Conservation (phyloP, 805 yeast genomes). For the Helenozyma baotianmanensis region DNA sequence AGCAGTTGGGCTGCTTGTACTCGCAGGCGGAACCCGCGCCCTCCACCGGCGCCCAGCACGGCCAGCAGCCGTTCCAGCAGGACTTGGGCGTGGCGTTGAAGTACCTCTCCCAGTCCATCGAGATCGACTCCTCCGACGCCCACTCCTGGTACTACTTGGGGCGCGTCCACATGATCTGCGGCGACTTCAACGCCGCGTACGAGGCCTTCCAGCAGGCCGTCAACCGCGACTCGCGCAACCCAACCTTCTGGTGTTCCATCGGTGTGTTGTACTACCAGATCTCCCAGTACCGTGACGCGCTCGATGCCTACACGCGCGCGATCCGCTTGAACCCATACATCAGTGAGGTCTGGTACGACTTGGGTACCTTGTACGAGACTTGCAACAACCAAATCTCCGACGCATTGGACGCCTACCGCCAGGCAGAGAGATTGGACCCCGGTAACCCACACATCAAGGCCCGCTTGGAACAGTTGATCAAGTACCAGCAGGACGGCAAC, state of each 20-base stretch:
- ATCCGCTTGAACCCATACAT: constrained; percentile 93
- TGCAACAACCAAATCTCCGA: constrained; percentile 94
- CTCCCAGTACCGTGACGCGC: constrained; percentile 91
- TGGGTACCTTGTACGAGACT: constrained; percentile 94
- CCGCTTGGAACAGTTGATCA: constrained; percentile 78
- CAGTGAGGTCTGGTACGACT: constrained; percentile 97
- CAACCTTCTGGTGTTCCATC: constrained; percentile 95
- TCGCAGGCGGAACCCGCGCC: constrained; percentile 51
- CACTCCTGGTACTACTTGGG: constrained; percentile 97
- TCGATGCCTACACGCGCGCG: constrained; percentile 96
- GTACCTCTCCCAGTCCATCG: constrained; percentile 80
- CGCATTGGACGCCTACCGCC: constrained; percentile 94
- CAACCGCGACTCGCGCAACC: constrained; percentile 92
- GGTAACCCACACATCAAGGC: constrained; percentile 91
- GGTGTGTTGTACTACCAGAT: constrained; percentile 97
- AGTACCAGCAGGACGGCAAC: constrained; percentile 66
- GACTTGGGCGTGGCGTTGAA: constrained; percentile 81
- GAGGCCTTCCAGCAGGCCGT: constrained; percentile 99
- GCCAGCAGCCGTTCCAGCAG: constrained; percentile 47
- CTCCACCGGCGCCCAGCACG: constrained; percentile 16
- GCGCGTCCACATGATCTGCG: constrained; percentile 93
- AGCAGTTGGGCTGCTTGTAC: constrained; percentile 92
- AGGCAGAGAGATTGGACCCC: constrained; percentile 94
- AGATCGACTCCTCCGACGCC: constrained; percentile 86
- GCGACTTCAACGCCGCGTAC: constrained; percentile 92